Percentiles rank a stretch among this genome's conserved stretches.
These are phyloP conservation scores for Thelonectria olida DNA, from an alignment of 2,329 filamentous ascomycete species.

Conservation along the genomic window DNA sequence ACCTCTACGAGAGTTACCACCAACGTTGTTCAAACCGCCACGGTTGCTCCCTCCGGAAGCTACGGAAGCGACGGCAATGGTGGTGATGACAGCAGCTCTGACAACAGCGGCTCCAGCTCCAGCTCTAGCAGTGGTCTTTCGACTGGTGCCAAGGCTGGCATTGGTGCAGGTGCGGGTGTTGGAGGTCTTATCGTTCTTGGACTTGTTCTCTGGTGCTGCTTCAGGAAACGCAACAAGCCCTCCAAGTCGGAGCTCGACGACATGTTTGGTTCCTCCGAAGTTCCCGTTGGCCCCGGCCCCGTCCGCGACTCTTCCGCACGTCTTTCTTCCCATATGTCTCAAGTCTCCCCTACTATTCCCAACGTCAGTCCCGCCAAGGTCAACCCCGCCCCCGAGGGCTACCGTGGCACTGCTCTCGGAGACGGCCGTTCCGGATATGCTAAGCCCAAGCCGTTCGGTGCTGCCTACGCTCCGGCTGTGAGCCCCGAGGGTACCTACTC, in stretches of 20 bases:
- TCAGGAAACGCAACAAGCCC: slow-evolving; percentile 43
- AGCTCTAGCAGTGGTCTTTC: slow-evolving; percentile 44
- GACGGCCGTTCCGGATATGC: slow-evolving; percentile 51
- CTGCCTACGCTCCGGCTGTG: slow-evolving; percentile 26
- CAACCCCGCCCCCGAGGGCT: slow-evolving; percentile 45
- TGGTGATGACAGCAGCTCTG: slow-evolving; percentile 20
- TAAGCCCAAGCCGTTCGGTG: slow-evolving; percentile 48
- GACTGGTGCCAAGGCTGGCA: slow-evolving; percentile 55
- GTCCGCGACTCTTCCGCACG: slow-evolving; percentile 33
- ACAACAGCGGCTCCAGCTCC: slow-evolving; percentile 23
- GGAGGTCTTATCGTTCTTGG: slow-evolving; percentile 47
- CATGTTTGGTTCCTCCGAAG: slow-evolving; percentile 53
- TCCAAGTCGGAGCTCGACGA: slow-evolving; percentile 50
- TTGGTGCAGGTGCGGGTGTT: slow-evolving; percentile 51
- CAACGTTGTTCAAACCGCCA: slow-evolving; percentile 41
- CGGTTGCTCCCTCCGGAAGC: slow-evolving; percentile 38
- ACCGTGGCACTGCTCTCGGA: slow-evolving; percentile 51
- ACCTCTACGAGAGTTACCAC: slow-evolving; percentile 47
- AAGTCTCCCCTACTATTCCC: slow-evolving; percentile 35
- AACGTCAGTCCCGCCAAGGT: slow-evolving; percentile 20
- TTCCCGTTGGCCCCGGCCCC: slow-evolving; percentile 47
- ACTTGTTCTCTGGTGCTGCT: slow-evolving; percentile 42
- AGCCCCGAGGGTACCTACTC: slow-evolving; percentile 38
- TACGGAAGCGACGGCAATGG: slow-evolving; percentile 32
- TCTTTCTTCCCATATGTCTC: slow-evolving; percentile 42